A percentile compares a stretch with the other conserved stretches of the same genome.
Conservation (phyloP, 2,329 filamentous ascomycete species). For the Exophiala bonariae region DNA sequence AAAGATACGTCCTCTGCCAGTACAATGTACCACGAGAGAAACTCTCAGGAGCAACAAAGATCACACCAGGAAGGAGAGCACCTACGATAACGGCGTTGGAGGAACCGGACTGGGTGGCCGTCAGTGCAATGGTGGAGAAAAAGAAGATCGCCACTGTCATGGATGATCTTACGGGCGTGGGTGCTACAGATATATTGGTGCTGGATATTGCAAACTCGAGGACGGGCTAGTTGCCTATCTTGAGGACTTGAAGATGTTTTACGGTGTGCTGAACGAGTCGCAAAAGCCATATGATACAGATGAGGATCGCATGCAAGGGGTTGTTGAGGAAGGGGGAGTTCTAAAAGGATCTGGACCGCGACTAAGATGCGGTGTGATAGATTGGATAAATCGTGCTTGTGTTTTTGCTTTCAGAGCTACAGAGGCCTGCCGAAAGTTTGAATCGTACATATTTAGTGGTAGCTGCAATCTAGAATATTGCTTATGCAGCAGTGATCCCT, state of each 20-base stretch:
- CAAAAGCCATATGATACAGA: too few species aligned
- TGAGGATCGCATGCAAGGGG: too few species aligned
- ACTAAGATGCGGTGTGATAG: too few species aligned
- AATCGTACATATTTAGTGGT: too few species aligned
- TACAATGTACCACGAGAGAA: slow-evolving; percentile 82
- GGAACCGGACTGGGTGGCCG: slow-evolving; percentile 88
- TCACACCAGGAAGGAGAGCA: slow-evolving; percentile 92
- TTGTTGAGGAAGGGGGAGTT: too few species aligned
- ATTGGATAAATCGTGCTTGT: too few species aligned
- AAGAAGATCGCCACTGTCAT: slow-evolving; percentile 81
- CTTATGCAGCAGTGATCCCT: background rate
- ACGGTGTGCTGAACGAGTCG: too few species aligned
- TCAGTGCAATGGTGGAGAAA: slow-evolving; percentile 89
- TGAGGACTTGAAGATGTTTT: background rate
- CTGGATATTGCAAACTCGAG: slow-evolving; percentile 81
- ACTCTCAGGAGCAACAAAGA: slow-evolving; percentile 66
- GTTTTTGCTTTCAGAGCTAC: too few species aligned
- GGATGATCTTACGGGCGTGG: slow-evolving; percentile 75
- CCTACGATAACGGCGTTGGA: slow-evolving; percentile 89
- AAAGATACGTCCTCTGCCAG: slow-evolving; percentile 91
- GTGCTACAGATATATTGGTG: slow-evolving; percentile 82
- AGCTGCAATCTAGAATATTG: too few species aligned
- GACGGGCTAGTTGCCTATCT: slow-evolving; percentile 34
- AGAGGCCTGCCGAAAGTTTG: too few species aligned
- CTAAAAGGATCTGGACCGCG: too few species aligned